Base-by-base conservation (phyloP, 495 filamentous ascomycete species). In the Sabuloglossum arenarium region DNA sequence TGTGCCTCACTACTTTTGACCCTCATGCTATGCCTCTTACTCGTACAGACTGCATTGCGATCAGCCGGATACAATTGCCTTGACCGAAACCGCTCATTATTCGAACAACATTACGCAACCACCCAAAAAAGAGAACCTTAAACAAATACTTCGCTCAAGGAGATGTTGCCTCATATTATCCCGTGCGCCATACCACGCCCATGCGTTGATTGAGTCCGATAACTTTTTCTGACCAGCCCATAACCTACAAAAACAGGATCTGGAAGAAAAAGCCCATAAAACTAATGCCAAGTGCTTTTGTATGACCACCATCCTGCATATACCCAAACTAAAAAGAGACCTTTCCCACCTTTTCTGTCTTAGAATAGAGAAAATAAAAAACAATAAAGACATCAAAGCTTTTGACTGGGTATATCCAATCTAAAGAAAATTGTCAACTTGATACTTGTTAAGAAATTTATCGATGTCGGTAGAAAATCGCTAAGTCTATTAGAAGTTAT, bases 401-500 rank as follows among this genome's bases (percentile, higher is more conserved):
- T n/a, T n/a, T n/a, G n/a, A n/a, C n/a, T n/a, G n/a, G n/a, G n/a
- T n/a, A n/a, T n/a, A n/a, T n/a, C n/a, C n/a, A n/a, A n/a, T n/a
- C n/a, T n/a, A n/a, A n/a, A n/a, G n/a, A n/a, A n/a, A n/a, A n/a
- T n/a, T n/a, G n/a, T n/a, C n/a, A 43, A 43, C 6, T 9, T 43
- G 39, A 43, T 43, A 43, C 21, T n/a, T 43, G 39, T 21, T 21
- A 10, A 37, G 39, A 43, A 43, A 43, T 43, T 43, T 43, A 43
- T n/a, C 39, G 39, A 43, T 43, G 16, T 21, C 39, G 21, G 3
- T 43, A 10, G 19, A 43, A n/a, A 43, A 16, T 43, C 39, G 39
- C 39, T 43, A 43, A 43, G 47, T 51, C 47, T 51, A 51, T 56
- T 14, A 56, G 30, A 56, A 56, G 27, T 43, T 56, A 11, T 39